Conservation (phyloP, 805 yeast species). For the Starmerella apis region DNA sequence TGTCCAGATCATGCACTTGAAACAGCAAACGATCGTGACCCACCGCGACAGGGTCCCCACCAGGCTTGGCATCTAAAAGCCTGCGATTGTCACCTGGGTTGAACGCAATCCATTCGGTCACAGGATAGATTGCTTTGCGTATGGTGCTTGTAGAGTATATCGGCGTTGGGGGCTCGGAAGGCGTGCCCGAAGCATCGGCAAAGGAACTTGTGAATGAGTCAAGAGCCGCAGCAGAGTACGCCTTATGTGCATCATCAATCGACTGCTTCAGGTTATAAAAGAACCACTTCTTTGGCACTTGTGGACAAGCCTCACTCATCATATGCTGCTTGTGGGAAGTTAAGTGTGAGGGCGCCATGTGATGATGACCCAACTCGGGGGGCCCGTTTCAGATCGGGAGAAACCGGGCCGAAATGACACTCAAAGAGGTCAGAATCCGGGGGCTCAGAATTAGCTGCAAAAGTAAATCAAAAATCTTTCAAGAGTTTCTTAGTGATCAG, state of each 20-base stretch:
- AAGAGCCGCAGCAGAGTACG: constrained; percentile 16
- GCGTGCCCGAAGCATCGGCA: background rate
- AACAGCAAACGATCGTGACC: constrained; percentile 30
- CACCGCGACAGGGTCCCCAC: constrained; percentile 25
- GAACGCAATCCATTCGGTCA: constrained; percentile 33
- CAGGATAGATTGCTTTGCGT: constrained; percentile 27
- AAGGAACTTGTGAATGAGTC: constrained; percentile 11
- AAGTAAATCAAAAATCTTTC: too few species aligned
- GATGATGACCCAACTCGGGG: background rate
- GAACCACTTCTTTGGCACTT: constrained; percentile 18
- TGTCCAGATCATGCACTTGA: constrained; percentile 21
- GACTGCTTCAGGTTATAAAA: constrained; percentile 23
- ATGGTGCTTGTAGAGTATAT: constrained; percentile 25
- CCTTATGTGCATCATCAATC: constrained; percentile 22
- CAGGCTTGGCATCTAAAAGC: constrained; percentile 20
- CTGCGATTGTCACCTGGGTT: constrained; percentile 31
- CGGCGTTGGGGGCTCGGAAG: background rate
- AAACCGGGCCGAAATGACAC: background rate
- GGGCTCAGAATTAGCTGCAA: too few species aligned
- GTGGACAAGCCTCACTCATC: background rate
- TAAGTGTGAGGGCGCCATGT: background rate
- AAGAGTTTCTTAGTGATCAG: too few species aligned
- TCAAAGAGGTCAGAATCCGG: too few species aligned
- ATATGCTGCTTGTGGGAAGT: background rate
- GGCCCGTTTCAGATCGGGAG: background rate